Percentiles rank a stretch among this genome's conserved stretches.
Conservation (phyloP, 2,329 filamentous ascomycete species). For the Metarhizium guizhouense region DNA sequence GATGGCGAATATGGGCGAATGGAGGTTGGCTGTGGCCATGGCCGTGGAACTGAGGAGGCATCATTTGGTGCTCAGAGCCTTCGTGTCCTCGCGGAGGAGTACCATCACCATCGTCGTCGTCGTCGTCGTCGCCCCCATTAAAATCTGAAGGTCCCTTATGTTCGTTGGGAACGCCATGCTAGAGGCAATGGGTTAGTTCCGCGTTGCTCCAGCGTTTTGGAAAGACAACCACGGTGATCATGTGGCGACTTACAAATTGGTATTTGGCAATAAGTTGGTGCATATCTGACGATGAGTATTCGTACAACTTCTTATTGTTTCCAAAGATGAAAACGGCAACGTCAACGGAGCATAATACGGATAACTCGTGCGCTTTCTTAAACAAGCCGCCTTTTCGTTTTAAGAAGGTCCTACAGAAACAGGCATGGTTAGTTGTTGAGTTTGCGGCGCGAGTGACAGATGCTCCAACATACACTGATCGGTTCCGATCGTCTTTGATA, state of each 20-base stretch:
- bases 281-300: constrained; percentile 93
- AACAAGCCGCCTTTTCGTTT: constrained; percentile 98
- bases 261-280: constrained; percentile 81
- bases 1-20: constrained; percentile 76
- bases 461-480: constrained; percentile 71
- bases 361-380: constrained; percentile 98
- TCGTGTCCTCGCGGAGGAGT: constrained; percentile 62
- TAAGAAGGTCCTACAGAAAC: constrained; percentile 68
- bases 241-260: constrained; percentile 66
- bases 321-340: constrained; percentile 98
- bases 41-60: constrained; percentile 62
- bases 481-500: constrained; percentile 97
- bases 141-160: constrained; percentile 95
- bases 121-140: constrained; percentile 77
- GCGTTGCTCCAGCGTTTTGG: background rate
- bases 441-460: background rate
- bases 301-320: constrained; percentile 97
- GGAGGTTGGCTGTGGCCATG: constrained; percentile 36
- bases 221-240: background rate
- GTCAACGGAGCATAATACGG: constrained; percentile 95
- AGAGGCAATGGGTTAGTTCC: constrained; percentile 10
- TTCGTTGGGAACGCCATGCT: constrained; percentile 91
- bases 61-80: constrained; percentile 47
- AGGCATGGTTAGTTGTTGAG: background rate
- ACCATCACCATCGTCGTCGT: constrained; percentile 63